Base-by-base conservation (phyloP, 306 rosid species). In the Cicer bijugum region DNA sequence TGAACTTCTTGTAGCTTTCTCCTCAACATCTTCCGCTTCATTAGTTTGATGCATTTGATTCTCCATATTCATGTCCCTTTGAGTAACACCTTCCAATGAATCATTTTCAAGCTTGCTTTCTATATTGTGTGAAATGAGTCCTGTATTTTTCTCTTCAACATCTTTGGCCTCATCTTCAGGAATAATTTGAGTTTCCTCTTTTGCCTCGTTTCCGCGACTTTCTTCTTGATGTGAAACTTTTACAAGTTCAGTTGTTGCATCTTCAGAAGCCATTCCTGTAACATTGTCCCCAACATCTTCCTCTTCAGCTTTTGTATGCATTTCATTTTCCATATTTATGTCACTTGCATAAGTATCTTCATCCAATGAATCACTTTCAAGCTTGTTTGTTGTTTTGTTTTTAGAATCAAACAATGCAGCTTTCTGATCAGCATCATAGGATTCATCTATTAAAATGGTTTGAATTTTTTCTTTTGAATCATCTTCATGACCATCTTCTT, bases 381-480 rank as follows among this genome's bases (percentile, higher is more conserved):
- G 28, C 60, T 40, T 55, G 60, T 66, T 77, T 60, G 59, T 38
- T 66, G 75, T 72, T 39, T 44, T 73, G 69, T 64, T 73, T 61
- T 64, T 71, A 64, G 80, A 75, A 77, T 67, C 78, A 47, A 65
- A 57, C 17, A 37, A 38, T 3, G n/a, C 28, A 28, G 46, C 58
- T 73, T 88, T 74, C 23, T 74, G 84, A 23, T 71, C 50, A 52
- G 33, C 62, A 75, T 75, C 68, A 40, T 68, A 74, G 40, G 59
- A 71, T 71, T 83, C 85, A 65, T 5, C 76, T 9, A 61, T 77
- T n/a, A 73, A 35, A 47, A 70, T 79, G n/a, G 55, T 46, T 68
- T 79, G 78, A 72, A 77, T 70, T 70, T 74, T 71, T 55, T 15
- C 87, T 61, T 84, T 48, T 0, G 23, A 61, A 65, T 59, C 72